Evolutionary conservation across 805 yeast genomes (phyloP), one percentile per base, ranked within the genome.

Genomic region (Lachancea lanzarotensis): DNA sequence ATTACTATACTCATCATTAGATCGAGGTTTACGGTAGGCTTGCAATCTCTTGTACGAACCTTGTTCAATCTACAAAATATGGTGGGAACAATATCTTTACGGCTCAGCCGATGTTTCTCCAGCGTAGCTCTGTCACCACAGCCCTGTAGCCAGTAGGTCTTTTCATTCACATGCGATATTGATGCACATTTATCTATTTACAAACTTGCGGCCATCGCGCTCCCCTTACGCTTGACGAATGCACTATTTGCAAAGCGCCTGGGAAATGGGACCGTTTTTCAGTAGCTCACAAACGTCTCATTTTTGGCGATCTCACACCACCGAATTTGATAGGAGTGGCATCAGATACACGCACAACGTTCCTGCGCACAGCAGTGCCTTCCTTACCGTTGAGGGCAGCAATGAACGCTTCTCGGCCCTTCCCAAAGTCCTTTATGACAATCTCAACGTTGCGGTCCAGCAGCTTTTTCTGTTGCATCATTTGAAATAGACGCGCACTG

Each of bases 321-420:
- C 98, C 98, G 59, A 87, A 87, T 66, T 85, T 84, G 71, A 91
- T 74, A 46, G 77, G 77, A 5, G 98, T 88, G 52, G 75, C 73
- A 58, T 91, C 98, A 40, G 84, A 75, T 27, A 91, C 69, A 56
- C 89, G 78, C 29, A 76, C 74, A 32, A 93, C 75, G 44, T 76
- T 71, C n/a, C 75, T 73, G 59, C 87, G 76, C 33, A 93, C 71
- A 27, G 71, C 66, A 35, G 73, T 67, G 43, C 97, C 97, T 70
- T 91, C 98, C 61, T 84, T 85, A 55, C 97, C 96, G 56, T 78
- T 78, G 52, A 91, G 74, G 1, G 95, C 95, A 43, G 81, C 82
- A 45, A 80, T 68, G 53, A 93, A 90, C 1, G 95, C 96, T 49
- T 79, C 81, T 65, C 97, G 78, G 35, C 96, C 96, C 59, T 85